Base-by-base conservation (phyloP, 164 flowering plant genomes). In the Chimonanthus praecox region DNA sequence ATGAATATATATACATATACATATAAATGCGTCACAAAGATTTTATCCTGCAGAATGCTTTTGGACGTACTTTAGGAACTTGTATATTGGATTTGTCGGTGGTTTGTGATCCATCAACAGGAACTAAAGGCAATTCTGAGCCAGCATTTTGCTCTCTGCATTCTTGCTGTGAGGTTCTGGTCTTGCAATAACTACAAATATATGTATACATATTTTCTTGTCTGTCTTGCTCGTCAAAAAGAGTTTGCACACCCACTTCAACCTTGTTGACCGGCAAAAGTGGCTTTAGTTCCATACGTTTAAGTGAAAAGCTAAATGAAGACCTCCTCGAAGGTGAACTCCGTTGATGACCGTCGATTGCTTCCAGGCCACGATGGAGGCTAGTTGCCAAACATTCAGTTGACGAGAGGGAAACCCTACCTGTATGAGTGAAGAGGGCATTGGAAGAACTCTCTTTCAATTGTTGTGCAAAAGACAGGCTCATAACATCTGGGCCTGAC, bases 361-460 rank as follows among this genome's bases (percentile, higher is more conserved):
- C 80, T 72, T 94, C 90, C 76, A 92, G 92, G 61, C 97, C 99
- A 72, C 88, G 92, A 48, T 88, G 89, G 63, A 94, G 96, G 80
- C 97, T 94, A 64, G 90, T 97, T 33, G 95, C 95, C 82, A 96
- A 75, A 66, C 86, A 80, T 69, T 88, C 90, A 68, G 93, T 86
- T 69, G 90, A 81, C 64, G 77, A 68, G 46, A 58, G 70, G 45
- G 70, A 68, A 68, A 63, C 81, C 63, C 70, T 83, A 73, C 80
- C 80, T 20, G 72, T 77, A 69, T 75, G 78, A 73, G 74, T 68
- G 69, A 87, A 71, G 18, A 67, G 64, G 71, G 76, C 68, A 71
- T 77, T 78, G 13, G 84, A 69, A 68, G 77, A 75, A 72, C 72
- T 74, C 18, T 71, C 72, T 65, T 72, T 84, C 33, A 58, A 15